Conservation (phyloP, 768 basidiomycete species). For the Daedalea quercina region DNA sequence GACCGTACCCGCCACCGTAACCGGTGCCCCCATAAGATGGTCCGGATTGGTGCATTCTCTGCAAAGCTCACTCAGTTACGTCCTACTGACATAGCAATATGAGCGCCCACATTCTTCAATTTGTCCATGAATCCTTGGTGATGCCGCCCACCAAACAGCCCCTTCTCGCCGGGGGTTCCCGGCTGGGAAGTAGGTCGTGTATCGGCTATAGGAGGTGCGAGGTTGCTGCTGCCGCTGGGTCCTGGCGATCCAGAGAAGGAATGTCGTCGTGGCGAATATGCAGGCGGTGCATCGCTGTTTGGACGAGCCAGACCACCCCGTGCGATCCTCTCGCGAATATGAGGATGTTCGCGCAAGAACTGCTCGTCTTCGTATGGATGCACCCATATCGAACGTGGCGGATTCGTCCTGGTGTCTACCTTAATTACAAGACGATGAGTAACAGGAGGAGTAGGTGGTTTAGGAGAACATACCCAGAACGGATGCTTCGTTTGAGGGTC, state of each 20-base stretch:
- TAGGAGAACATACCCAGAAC: slow-evolving; percentile 43
- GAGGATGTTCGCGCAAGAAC: slow-evolving; percentile 51
- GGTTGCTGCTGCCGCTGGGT: slow-evolving; percentile 1
- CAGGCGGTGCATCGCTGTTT: slow-evolving; percentile 14
- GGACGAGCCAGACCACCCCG: slow-evolving; percentile 4
- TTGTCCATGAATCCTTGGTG: slow-evolving; percentile 53
- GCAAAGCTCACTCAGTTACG: neutral
- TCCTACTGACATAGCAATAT: neutral
- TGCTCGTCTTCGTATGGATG: slow-evolving; percentile 68
- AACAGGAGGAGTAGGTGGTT: neutral
- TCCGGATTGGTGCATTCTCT: slow-evolving; percentile 15
- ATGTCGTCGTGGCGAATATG: slow-evolving; percentile 21
- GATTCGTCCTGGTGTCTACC: slow-evolving; percentile 58
- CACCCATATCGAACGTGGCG: slow-evolving; percentile 64
- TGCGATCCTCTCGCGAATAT: slow-evolving; percentile 31
- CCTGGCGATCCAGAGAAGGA: slow-evolving; percentile 16
- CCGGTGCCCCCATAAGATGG: neutral
- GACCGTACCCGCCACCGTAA: neutral
- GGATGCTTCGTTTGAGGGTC: slow-evolving; percentile 35
- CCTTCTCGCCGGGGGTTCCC: slow-evolving; percentile 6
- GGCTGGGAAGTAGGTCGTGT: slow-evolving; percentile 12
- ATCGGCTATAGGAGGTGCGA: slow-evolving; percentile 4
- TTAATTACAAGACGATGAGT: slow-evolving; percentile 17
- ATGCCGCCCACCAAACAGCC: slow-evolving; percentile 15
- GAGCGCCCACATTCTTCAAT: slow-evolving; percentile 31